phyloP scores from a whole-genome alignment of 2,329 filamentous ascomycete genomes.

The Laburnicola sp. region DNA sequence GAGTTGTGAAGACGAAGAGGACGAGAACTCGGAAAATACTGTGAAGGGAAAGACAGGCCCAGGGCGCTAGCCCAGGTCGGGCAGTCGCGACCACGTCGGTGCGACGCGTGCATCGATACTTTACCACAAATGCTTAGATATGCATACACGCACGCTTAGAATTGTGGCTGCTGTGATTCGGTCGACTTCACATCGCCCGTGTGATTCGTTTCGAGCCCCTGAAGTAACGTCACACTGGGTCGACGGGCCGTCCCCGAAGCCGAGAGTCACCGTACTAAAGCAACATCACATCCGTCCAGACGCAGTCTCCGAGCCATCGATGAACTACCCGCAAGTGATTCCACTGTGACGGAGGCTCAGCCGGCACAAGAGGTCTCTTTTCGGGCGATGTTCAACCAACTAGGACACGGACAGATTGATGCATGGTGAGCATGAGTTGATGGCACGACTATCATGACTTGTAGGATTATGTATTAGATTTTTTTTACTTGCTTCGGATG shows the following conservation, averaged over 20 bases:
- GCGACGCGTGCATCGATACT: neutral
- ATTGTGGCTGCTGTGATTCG: neutral
- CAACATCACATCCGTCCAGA: neutral
- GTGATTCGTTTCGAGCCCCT: neutral
- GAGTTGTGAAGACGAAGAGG: neutral
- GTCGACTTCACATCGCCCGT: neutral
- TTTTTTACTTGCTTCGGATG: neutral
- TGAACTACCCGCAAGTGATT: neutral
- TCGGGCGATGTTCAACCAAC: neutral
- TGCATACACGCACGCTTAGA: neutral
- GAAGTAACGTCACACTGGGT: neutral
- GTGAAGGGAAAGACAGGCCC: neutral
- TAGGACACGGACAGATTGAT: neutral
- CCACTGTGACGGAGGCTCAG: neutral
- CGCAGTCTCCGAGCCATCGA: neutral
- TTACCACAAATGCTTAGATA: neutral
- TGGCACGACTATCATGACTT: neutral
- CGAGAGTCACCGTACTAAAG: neutral
- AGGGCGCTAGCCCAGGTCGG: neutral
- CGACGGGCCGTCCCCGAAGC: neutral
- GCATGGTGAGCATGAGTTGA: neutral
- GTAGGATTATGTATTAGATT: neutral
- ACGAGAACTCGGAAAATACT: neutral
- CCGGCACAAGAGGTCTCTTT: neutral
- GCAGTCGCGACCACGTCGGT: neutral